These are phyloP conservation scores for Trametes pubescens DNA, from an alignment of 1,284 basidiomycete genomes.

Conservation along the genomic window DNA sequence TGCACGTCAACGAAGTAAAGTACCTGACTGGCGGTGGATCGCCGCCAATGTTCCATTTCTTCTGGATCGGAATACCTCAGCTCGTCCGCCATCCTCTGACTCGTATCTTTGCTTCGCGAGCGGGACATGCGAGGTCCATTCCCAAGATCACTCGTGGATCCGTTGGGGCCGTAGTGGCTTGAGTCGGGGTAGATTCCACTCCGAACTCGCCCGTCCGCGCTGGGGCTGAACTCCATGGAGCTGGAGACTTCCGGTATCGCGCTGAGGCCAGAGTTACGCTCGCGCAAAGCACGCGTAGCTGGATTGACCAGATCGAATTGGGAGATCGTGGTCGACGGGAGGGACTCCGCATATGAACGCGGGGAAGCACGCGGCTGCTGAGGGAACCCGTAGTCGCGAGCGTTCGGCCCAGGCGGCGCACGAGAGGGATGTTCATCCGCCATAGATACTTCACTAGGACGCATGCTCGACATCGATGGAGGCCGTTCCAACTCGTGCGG, in stretches of 20 bases:
- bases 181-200: constrained; percentile 39
- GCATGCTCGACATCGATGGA: constrained; percentile 23
- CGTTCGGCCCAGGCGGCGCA: constrained; percentile 2
- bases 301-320: constrained; percentile 49
- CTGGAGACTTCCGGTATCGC: constrained; percentile 52
- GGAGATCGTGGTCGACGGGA: constrained; percentile 48
- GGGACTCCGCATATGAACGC: constrained; percentile 39
- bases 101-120: constrained; percentile 30
- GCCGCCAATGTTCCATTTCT: constrained; percentile 48
- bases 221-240: constrained; percentile 41
- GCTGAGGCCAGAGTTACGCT: constrained; percentile 44
- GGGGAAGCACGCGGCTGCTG: constrained; percentile 31
- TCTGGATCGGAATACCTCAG: constrained; percentile 48
- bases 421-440: constrained; percentile 12
- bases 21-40: constrained; percentile 40
- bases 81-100: constrained; percentile 40
- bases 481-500: constrained; percentile 37
- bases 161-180: constrained; percentile 29
- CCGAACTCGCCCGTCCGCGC: constrained; percentile 33
- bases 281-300: constrained; percentile 26
- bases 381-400: constrained; percentile 36
- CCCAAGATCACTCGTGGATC: constrained; percentile 31
- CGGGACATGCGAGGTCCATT: constrained; percentile 9
- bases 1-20: background rate
- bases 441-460: constrained; percentile 14